Base-by-base conservation (phyloP, 352 stramenopile genomes). In the Phytophthora citricola region DNA sequence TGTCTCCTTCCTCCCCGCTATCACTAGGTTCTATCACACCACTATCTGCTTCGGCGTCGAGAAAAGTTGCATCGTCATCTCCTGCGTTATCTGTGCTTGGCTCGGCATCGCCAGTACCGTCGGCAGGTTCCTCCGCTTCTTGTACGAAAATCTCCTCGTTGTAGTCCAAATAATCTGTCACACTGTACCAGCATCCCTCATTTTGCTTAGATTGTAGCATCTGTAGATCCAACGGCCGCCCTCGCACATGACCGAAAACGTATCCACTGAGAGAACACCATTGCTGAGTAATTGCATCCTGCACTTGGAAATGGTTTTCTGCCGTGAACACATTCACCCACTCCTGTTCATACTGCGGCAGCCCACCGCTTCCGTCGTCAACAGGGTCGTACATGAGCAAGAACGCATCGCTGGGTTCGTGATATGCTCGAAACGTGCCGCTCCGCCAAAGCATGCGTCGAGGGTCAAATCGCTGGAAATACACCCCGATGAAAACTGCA, bases 241-340 rank as follows among this genome's bases (percentile, higher is more conserved):
- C 86, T 15, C 81, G 74, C 1, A 56, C 58, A 5, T 56, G 53
- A 1, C 86, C 84, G 50, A 93, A 94, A 17, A 92, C 85, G 39
- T 81, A 94, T 5, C 75, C 81, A 46, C 84, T 92, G 11, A 92
- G 53, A 24, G 83, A 90, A 56, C 72, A 79, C 86, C 86, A 94
- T 60, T 90, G 73, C 50, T 63, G 46, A 11, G 77, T 85, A 3
- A 68, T 69, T 1, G 66, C 22, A 32, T 93, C 83, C 48, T 92
- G 84, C 31, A 94, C 73, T 70, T 90, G 81, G 7, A 89, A 81
- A 5, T 74, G 58, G 39, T 93, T 78, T 41, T 94, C 86, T 7
- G 66, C 64, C 10, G 56, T 54, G 34, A 94, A 85, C 5, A 93
- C 55, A 50, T 82, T 75, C 12, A 89, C 58, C 86, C 83, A 92